Conservation (phyloP, 2,329 filamentous ascomycete genomes). For the Colletotrichum musicola region DNA sequence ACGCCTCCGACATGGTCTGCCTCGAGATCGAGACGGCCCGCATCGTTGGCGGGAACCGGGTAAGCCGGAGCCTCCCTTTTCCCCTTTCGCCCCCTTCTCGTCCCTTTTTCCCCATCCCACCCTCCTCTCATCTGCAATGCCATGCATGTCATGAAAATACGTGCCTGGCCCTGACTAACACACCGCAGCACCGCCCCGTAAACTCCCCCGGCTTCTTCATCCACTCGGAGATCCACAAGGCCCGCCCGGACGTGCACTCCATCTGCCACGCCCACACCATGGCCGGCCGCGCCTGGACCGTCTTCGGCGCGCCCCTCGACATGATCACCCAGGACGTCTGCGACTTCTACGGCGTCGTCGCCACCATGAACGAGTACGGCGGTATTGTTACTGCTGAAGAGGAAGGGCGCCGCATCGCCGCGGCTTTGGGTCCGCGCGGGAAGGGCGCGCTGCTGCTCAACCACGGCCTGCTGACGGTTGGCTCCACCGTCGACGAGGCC, state of each 20-base stretch:
- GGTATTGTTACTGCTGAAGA: conserved; percentile 69
- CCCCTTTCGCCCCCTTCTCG: too few relatives aligned
- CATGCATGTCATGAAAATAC: background rate
- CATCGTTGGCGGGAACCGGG: background rate
- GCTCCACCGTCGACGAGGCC: conserved; percentile 79
- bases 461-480: conserved; percentile 79
- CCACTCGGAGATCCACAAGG: conserved; percentile 76
- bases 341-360: conserved; percentile 54
- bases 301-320: conserved; percentile 73
- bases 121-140: background rate
- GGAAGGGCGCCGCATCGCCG: conserved; percentile 75
- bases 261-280: conserved; percentile 78
- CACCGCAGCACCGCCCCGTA: conserved; percentile 50
- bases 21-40: conserved; percentile 44
- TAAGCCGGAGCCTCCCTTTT: conserved; percentile 16
- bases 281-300: conserved; percentile 75
- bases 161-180: conserved; percentile 15
- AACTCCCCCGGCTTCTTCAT: conserved; percentile 80
- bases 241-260: conserved; percentile 73
- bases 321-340: conserved; percentile 74
- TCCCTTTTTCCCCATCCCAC: too few relatives aligned
- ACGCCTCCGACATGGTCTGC: background rate
- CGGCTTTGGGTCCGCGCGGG: conserved; percentile 67
- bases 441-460: conserved; percentile 77
- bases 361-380: conserved; percentile 71